phyloP scores from a whole-genome alignment of 768 basidiomycete genomes.

The Exidia glandulosa region DNA sequence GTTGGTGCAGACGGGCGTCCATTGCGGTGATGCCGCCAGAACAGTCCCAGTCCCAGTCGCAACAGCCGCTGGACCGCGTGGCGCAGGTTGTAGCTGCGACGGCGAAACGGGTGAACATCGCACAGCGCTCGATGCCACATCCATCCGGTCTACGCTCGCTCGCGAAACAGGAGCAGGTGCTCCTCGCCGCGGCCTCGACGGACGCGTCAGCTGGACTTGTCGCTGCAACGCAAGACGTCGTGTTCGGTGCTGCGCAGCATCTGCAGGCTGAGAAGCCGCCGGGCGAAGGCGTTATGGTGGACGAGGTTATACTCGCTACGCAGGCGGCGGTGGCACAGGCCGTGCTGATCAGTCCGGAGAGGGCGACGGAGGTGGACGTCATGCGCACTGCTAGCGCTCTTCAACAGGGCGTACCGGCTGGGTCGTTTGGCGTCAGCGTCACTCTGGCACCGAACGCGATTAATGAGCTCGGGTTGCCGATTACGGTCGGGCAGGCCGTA shows the following conservation, averaged over 20 bases:
- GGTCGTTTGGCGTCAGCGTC: neutral
- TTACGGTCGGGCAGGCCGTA: neutral
- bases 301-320: constrained; percentile 48
- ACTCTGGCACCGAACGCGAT: neutral
- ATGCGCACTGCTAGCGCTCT: constrained; percentile 56
- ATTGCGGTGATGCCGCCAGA: constrained; percentile 10
- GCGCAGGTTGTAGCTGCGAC: constrained; percentile 1
- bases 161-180: constrained; percentile 71
- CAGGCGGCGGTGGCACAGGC: constrained; percentile 76
- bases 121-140: constrained; percentile 2
- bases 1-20: constrained; percentile 31
- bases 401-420: constrained; percentile 24
- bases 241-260: constrained; percentile 61
- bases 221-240: constrained; percentile 64
- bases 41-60: too few species aligned
- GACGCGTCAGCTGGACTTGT: constrained; percentile 36
- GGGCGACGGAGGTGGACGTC: constrained; percentile 71
- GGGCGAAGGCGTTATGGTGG: constrained; percentile 31
- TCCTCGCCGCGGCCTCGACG: constrained; percentile 15
- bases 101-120: neutral
- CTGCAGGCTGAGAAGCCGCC: constrained; percentile 16
- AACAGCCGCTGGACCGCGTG: neutral
- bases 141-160: constrained; percentile 40
- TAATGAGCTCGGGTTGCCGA: neutral
- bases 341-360: constrained; percentile 61